Evolutionary conservation across 2,329 filamentous ascomycete species (phyloP).

Genomic region (Davidsoniella virescens): DNA sequence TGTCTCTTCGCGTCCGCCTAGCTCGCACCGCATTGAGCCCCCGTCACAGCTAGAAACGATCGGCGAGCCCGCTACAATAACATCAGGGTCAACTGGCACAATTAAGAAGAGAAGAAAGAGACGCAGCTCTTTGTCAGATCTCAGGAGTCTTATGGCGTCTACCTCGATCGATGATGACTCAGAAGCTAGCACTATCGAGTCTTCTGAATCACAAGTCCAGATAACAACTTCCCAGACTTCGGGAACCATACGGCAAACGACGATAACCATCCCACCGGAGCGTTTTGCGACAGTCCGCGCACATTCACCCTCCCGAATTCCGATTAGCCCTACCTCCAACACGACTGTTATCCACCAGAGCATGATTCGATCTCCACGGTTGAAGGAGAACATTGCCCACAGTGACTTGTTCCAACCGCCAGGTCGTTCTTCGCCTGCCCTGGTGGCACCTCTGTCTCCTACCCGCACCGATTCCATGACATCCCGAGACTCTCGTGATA

Average conservation of each 20-base stretch:
- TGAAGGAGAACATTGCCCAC: conserved; percentile 31
- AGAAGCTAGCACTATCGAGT: conserved; percentile 9
- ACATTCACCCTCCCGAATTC: conserved; percentile 33
- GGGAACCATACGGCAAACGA: conserved; percentile 12
- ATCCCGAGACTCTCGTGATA: conserved; percentile 5
- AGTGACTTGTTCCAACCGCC: conserved; percentile 15
- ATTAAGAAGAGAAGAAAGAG: conserved; percentile 54
- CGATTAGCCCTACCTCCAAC: conserved; percentile 30
- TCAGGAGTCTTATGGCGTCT: conserved; percentile 52
- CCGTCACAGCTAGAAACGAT: conserved; percentile 39
- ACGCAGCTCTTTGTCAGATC: conserved; percentile 79
- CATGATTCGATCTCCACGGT: conserved; percentile 25
- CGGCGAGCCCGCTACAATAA: conserved; percentile 32
- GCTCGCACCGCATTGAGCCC: conserved; percentile 36
- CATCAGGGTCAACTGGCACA: conserved; percentile 18
- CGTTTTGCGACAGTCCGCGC: conserved; percentile 16
- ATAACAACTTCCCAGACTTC: conserved; percentile 10
- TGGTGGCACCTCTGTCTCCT: conserved; percentile 7
- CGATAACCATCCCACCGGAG: conserved; percentile 11
- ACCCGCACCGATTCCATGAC: conserved; percentile 13
- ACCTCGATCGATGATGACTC: conserved; percentile 30
- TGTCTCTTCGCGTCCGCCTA: conserved; percentile 29
- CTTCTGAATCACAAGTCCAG: conserved; percentile 4
- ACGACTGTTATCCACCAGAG: conserved; percentile 10
- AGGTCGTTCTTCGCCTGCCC: background rate